Base-by-base conservation (phyloP, 164 flowering plant genomes). In the Vitis amurensis region DNA sequence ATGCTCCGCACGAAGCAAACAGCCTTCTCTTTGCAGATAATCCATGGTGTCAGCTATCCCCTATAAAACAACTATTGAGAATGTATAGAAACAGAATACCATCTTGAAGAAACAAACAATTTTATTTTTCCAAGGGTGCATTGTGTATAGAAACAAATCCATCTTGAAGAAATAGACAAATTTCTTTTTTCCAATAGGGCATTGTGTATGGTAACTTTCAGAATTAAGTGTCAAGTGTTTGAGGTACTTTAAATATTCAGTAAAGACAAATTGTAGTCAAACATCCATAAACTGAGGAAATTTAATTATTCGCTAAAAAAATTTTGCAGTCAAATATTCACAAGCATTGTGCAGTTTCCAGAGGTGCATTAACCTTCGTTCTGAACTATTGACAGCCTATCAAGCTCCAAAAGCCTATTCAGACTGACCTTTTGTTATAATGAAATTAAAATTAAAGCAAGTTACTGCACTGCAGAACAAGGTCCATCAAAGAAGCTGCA, bases 21-120 rank as follows among this genome's bases (percentile, higher is more conserved):
- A 79, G 15, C 97, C 99, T 69, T 93, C 95, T 59, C 80, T 85
- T 87, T 92, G 93, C 79, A 96, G 82, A 73, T 74, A 80, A 64
- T 86, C 87, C 93, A 96, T 89, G 44, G 93, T 88, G 71, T 92
- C 95, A 73, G 97, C 97, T 74, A 96, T 93, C 14, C 84, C 95
- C 99, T 93, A 72, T 15, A 77, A 73, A 60, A 74, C 27, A 74
- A 44, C 62, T n/a, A n/a, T 30, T 17, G 31, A 13, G 14, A 37
- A 2, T 13, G 15, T 51, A 31, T 56, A n/a, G 27, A 64, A 37
- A 12, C 11, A 19, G 27, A 23, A 23, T 27, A 59, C 14, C 29
- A 10, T 23, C 11, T 37, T 59, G 44, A 37, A 37, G 37, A 23
- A 59, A 11, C 13, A 23, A 59, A 3, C 61, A 59, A 59, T 59